Evolutionary conservation across 2,329 filamentous ascomycete species (phyloP), one percentile per base, ranked within the genome.

Genomic region (Chaetoscypha palmicola): DNA sequence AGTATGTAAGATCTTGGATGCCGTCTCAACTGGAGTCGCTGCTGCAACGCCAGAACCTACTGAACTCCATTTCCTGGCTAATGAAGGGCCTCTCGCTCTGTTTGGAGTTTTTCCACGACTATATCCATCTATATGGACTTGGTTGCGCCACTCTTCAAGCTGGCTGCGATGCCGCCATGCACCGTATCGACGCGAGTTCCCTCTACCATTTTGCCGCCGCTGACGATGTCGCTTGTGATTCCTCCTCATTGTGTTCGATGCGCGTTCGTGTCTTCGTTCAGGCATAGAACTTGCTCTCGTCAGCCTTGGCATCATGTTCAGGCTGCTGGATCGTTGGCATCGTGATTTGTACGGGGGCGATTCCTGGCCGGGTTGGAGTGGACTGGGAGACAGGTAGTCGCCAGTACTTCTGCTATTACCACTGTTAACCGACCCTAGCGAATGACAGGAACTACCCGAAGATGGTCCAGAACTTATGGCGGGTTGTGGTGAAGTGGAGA

Each of bases 41-140:
- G n/a, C n/a, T n/a, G n/a, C n/a, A n/a, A n/a, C n/a, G n/a, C n/a
- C n/a, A n/a, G n/a, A n/a, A n/a, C n/a, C n/a, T n/a, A n/a, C n/a
- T 9, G 54, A 58, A 23, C 55, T 58, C 56, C 55, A 58, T 31
- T 55, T 48, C 43, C 56, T 49, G 2, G 43, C 39, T 3, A 51
- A 16, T 21, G 47, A n/a, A 12, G 47, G 41, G 16, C 16, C 24
- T 28, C 12, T 28, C 24, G 12, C 7, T 28, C 24, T 28, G 7
- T 28, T 28, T 56, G 33, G n/a, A n/a, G n/a, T n/a, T n/a, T n/a
- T n/a, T n/a, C n/a, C n/a, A n/a, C n/a, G n/a, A n/a, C n/a, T n/a
- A n/a, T n/a, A n/a, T n/a, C n/a, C n/a, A n/a, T n/a, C n/a, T n/a
- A n/a, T n/a, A n/a, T n/a, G n/a, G n/a, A n/a, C n/a, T 14, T 33